phyloP scores from a whole-genome alignment of 805 yeast species.

The Ogataea wickerhamii region DNA sequence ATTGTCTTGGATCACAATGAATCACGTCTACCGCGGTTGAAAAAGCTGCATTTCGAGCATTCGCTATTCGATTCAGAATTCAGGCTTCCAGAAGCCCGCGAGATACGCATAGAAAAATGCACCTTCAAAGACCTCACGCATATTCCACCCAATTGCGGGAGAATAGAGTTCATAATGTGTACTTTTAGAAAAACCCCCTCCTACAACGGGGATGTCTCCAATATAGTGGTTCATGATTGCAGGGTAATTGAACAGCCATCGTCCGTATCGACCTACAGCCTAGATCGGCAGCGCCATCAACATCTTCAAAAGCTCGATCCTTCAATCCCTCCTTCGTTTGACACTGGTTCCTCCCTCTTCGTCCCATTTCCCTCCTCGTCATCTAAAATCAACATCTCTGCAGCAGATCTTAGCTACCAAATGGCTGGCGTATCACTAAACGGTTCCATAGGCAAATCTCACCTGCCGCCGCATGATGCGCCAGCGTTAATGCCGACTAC shows the following conservation, averaged over 20 bases:
- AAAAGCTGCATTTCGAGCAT: constrained; percentile 27
- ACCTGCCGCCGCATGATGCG: no score
- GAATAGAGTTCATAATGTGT: constrained; percentile 31
- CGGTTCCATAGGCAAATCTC: no score
- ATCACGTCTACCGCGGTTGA: constrained; percentile 23
- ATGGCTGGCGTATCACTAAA: no score
- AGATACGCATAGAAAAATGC: constrained; percentile 29
- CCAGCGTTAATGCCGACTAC: no score
- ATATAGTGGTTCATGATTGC: constrained; percentile 27
- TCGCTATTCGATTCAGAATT: constrained; percentile 31
- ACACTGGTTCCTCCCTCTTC: no score
- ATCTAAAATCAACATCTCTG: no score
- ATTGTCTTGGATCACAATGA: constrained; percentile 29
- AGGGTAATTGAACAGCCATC: constrained; percentile 33
- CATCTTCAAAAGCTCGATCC: no score
- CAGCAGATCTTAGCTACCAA: no score
- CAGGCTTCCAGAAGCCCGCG: constrained; percentile 26
- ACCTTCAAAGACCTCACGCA: constrained; percentile 28
- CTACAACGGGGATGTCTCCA: constrained; percentile 27
- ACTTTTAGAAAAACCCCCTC: constrained; percentile 29
- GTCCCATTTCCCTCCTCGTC: no score
- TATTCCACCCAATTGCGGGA: constrained; percentile 18
- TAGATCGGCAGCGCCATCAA: no score
- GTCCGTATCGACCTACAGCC: no score
- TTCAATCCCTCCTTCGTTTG: no score